Conservation (phyloP, 1,139 yeast genomes). For the Yamadazyma atlantica region DNA sequence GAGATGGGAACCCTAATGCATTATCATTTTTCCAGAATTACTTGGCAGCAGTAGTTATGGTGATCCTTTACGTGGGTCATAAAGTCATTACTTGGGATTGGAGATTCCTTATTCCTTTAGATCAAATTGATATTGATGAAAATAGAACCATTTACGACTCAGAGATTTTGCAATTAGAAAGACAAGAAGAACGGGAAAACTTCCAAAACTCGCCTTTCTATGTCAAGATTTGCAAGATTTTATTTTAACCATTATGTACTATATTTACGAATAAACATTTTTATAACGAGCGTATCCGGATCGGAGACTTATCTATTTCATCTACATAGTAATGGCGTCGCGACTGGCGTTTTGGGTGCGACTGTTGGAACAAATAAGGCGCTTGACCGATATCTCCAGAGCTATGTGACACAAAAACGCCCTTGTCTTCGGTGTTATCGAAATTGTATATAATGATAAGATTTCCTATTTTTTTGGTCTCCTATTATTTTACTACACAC, state of each 20-base stretch:
- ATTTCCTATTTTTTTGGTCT: not conserved
- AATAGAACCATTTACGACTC: conserved; percentile 43
- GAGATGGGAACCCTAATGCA: conserved; percentile 29
- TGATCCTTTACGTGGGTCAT: conserved; percentile 38
- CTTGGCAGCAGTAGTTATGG: conserved; percentile 36
- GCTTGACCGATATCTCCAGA: conserved; percentile 15
- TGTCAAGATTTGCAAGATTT: conserved; percentile 4
- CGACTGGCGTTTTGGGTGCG: too few species aligned
- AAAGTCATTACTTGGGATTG: conserved; percentile 37
- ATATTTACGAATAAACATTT: not conserved
- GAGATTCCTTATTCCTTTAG: conserved; percentile 30
- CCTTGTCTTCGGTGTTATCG: conserved; percentile 2
- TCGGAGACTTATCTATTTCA: not conserved
- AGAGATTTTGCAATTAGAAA: conserved; percentile 41
- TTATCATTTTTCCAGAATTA: conserved; percentile 35
- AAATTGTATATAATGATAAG: not conserved
- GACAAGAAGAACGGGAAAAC: conserved; percentile 39
- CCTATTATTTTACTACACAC: not conserved
- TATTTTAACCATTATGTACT: conserved; percentile 3
- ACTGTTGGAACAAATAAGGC: not conserved
- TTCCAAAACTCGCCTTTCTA: conserved; percentile 31
- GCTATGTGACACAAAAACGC: conserved; percentile 12
- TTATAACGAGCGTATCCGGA: too few species aligned
- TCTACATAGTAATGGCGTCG: too few species aligned
- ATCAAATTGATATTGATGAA: conserved; percentile 41